Percentiles rank a stretch among this genome's conserved stretches.
Conservation (phyloP, 2,329 filamentous ascomycete genomes). For the Chaetomiaceae sp. region DNA sequence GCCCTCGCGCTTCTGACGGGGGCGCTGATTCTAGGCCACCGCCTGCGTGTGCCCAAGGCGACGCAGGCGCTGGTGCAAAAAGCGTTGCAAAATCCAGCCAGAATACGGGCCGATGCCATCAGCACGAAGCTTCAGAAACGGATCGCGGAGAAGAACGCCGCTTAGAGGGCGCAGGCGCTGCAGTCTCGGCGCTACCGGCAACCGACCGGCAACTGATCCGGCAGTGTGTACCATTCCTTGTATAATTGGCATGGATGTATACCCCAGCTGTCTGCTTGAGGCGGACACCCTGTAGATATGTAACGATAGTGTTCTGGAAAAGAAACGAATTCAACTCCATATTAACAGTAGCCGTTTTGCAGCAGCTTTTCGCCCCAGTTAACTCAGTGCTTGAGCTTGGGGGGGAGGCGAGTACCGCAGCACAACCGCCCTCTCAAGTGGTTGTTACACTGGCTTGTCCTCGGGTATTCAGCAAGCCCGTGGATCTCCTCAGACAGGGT, state of each 20-base stretch:
- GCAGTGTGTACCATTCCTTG: background rate
- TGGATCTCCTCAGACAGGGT: no score
- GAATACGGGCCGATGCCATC: background rate
- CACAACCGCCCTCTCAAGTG: no score
- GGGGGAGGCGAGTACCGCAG: no score
- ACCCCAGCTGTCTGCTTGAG: no score
- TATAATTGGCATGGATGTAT: background rate
- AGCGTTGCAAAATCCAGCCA: conserved; percentile 29
- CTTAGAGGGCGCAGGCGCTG: background rate
- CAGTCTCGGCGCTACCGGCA: background rate
- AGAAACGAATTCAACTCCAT: conserved; percentile 7
- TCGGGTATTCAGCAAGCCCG: no score
- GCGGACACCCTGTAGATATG: background rate
- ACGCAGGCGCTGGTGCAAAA: conserved; percentile 55
- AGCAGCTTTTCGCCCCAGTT: no score
- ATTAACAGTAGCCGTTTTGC: no score
- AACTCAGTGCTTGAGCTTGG: no score
- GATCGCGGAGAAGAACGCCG: conserved; percentile 3
- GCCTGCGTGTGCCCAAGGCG: conserved; percentile 65
- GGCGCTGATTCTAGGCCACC: conserved; percentile 69
- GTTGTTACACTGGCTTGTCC: no score
- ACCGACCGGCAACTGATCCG: background rate
- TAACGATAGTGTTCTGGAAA: conserved; percentile 1
- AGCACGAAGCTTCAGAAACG: conserved; percentile 15
- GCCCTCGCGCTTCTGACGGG: conserved; percentile 79